phyloP scores from a whole-genome alignment of 768 basidiomycete species.

The Clitopilus hobsonii region DNA sequence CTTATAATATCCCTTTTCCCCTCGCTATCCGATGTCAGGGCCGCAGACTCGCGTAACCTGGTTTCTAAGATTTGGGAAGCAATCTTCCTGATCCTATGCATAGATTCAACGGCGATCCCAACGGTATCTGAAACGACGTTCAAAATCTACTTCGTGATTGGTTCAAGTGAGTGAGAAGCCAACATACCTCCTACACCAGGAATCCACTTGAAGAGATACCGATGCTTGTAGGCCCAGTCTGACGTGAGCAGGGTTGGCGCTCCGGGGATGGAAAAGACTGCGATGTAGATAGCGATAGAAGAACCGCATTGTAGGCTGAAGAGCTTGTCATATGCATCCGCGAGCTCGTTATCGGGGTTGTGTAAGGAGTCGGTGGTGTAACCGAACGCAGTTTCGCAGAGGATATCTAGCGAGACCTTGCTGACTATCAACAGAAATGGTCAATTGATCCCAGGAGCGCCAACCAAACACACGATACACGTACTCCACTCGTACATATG shows the following conservation, averaged over 20 bases:
- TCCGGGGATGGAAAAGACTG: constrained; percentile 33
- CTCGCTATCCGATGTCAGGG: constrained; percentile 28
- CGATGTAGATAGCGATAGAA: constrained; percentile 31
- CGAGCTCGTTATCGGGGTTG: constrained; percentile 42
- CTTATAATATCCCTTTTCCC: constrained; percentile 50
- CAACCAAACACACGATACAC: constrained; percentile 14
- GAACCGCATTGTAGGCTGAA: constrained; percentile 33
- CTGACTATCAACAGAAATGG: constrained; percentile 28
- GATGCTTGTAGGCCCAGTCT: constrained; percentile 31
- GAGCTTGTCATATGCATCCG: constrained; percentile 40
- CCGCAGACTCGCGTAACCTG: constrained; percentile 30
- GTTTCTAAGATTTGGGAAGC: constrained; percentile 35
- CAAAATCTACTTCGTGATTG: no score
- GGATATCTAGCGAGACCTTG: constrained; percentile 50
- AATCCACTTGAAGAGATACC: constrained; percentile 22
- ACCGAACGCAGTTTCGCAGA: constrained; percentile 46
- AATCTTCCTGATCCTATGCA: constrained; percentile 37
- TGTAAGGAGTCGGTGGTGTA: constrained; percentile 41
- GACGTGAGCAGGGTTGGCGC: constrained; percentile 23
- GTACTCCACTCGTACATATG: constrained; percentile 45
- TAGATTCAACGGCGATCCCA: constrained; percentile 24
- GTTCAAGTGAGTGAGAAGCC: constrained; percentile 1
- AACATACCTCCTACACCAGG: constrained; percentile 14
- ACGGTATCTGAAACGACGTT: no score
- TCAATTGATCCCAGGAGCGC: not conserved